Conservation (phyloP, 2,329 filamentous ascomycete genomes). For the Penicillium sp. region DNA sequence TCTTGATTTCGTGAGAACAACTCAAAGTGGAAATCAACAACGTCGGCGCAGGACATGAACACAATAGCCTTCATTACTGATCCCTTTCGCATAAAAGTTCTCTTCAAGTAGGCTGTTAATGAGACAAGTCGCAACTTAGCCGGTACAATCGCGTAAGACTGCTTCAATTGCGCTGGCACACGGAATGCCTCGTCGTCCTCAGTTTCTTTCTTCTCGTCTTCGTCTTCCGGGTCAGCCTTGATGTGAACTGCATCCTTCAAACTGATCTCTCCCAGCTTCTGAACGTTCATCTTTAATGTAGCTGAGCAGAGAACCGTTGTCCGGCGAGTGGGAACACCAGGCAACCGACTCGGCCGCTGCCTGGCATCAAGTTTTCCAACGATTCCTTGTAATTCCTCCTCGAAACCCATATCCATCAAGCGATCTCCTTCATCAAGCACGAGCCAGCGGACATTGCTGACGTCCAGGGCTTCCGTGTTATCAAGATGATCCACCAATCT, state of each 20-base stretch:
- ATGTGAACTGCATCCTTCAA: constrained; percentile 90
- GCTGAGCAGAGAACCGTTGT: constrained; percentile 92
- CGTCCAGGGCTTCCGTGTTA: constrained; percentile 84
- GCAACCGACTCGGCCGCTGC: constrained; percentile 62
- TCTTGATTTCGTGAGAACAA: constrained; percentile 60
- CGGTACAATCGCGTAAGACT: constrained; percentile 83
- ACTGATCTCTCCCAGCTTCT: constrained; percentile 90
- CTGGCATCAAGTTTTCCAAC: constrained; percentile 75
- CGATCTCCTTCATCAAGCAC: constrained; percentile 95
- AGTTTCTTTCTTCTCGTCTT: constrained; percentile 50
- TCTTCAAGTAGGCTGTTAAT: constrained; percentile 78
- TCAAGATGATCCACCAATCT: constrained; percentile 88
- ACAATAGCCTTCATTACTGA: constrained; percentile 96
- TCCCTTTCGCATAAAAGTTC: constrained; percentile 82
- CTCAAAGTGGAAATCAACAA: constrained; percentile 94
- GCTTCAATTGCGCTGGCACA: constrained; percentile 90
- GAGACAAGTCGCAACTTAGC: constrained; percentile 90
- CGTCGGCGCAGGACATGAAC: constrained; percentile 95
- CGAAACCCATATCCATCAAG: constrained; percentile 97
- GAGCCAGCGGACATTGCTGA: constrained; percentile 88
- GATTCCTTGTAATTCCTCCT: constrained; percentile 87
- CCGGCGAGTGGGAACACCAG: constrained; percentile 68
- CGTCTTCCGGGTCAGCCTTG: constrained; percentile 63
- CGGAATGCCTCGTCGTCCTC: constrained; percentile 64
- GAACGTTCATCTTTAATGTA: constrained; percentile 97